These are phyloP conservation scores for Sporisorium exsertum DNA, from an alignment of 1,284 basidiomycete genomes.

Conservation along the genomic window DNA sequence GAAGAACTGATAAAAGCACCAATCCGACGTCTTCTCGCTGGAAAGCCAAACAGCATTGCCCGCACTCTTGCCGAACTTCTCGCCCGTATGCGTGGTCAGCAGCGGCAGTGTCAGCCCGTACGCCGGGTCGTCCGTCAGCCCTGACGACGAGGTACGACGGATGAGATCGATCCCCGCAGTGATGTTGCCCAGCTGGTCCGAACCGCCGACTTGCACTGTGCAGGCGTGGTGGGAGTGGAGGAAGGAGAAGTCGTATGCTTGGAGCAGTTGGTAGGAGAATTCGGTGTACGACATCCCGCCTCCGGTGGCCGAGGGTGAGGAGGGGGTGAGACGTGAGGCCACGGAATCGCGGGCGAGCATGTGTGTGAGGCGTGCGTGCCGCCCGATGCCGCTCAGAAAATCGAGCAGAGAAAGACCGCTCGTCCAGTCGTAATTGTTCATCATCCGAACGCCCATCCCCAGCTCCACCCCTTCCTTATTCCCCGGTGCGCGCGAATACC, in stretches of 20 bases:
- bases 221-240: slow-evolving; percentile 79
- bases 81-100: slow-evolving; percentile 87
- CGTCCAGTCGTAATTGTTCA: slow-evolving; percentile 90
- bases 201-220: slow-evolving; percentile 91
- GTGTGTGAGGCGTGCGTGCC: slow-evolving; percentile 82
- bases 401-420: slow-evolving; percentile 80
- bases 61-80: slow-evolving; percentile 97
- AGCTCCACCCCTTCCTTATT: neutral
- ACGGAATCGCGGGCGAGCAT: slow-evolving; percentile 95
- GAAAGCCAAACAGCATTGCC: slow-evolving; percentile 90
- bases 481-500: neutral
- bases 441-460: slow-evolving; percentile 47
- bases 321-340: slow-evolving; percentile 64
- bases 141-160: slow-evolving; percentile 71
- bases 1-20: slow-evolving; percentile 80
- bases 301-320: neutral
- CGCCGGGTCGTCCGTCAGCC: slow-evolving; percentile 70
- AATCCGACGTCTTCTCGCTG: slow-evolving; percentile 36
- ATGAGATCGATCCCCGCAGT: slow-evolving; percentile 91
- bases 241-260: slow-evolving; percentile 92
- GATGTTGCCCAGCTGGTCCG: slow-evolving; percentile 99
- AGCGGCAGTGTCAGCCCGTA: slow-evolving; percentile 93
- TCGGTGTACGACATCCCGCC: slow-evolving; percentile 93
- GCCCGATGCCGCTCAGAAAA: slow-evolving; percentile 85
- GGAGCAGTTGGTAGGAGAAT: slow-evolving; percentile 95